These are phyloP conservation scores for Coleophoma cylindrospora DNA, from an alignment of 2,329 filamentous ascomycete species.

Conservation along the genomic window DNA sequence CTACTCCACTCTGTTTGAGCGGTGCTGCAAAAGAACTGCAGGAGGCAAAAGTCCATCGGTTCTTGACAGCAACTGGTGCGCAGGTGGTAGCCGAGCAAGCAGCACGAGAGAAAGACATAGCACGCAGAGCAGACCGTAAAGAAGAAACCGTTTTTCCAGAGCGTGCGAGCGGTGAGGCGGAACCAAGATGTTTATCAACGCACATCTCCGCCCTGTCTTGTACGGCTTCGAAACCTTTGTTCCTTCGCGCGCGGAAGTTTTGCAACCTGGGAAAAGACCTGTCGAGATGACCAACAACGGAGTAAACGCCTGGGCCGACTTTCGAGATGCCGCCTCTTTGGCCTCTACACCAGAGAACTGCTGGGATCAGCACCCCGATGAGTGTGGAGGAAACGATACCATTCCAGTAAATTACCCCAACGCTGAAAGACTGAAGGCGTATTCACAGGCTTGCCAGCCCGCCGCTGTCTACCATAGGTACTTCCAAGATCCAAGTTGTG, in stretches of 20 bases:
- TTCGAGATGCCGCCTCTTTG: conserved; percentile 11
- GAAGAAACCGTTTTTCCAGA: conserved; percentile 12
- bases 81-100: background rate
- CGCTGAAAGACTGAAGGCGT: background rate
- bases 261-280: conserved; percentile 16
- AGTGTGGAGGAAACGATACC: conserved; percentile 15
- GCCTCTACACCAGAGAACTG: conserved; percentile 9
- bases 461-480: conserved; percentile 12
- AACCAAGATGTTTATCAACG: conserved; percentile 25
- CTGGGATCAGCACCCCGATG: conserved; percentile 18
- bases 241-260: conserved; percentile 12
- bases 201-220: conserved; percentile 20
- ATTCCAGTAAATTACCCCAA: conserved; percentile 10
- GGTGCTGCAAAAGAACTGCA: background rate
- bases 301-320: conserved; percentile 20
- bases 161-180: conserved; percentile 21
- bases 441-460: conserved; percentile 5
- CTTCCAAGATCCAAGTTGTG: conserved; percentile 10
- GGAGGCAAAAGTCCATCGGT: background rate
- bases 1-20: conserved; percentile 1
- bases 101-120: conserved; percentile 10
- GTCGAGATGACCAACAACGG: conserved; percentile 25
- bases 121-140: conserved; percentile 13
- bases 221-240: conserved; percentile 23
- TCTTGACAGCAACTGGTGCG: background rate